Evolutionary conservation across 208 protist species (phyloP).

Genomic region (Plasmodiophora brassicae): DNA sequence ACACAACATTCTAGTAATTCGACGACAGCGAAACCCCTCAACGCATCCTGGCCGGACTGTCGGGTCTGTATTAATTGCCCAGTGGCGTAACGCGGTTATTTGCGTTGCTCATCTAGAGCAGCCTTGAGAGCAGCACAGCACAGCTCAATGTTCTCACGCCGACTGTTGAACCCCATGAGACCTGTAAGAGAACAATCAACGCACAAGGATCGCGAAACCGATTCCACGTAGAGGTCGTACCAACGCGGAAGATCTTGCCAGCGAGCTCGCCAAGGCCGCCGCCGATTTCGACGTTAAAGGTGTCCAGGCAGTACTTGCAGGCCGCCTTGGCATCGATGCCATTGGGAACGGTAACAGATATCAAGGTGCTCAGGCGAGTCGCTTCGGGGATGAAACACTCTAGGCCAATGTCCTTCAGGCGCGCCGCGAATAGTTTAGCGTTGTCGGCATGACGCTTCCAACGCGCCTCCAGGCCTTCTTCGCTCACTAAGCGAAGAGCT

Average conservation of each 20-base stretch:
- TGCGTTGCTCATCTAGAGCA: slow-evolving; percentile 32
- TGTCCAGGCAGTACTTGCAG: slow-evolving; percentile 42
- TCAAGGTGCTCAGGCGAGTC: slow-evolving; percentile 51
- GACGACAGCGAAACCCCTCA: no score
- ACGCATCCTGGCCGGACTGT: no score
- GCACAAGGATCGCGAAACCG: no score
- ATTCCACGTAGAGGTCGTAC: no score
- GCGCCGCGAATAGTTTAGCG: slow-evolving; percentile 33
- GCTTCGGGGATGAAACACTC: slow-evolving; percentile 31
- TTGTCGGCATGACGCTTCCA: slow-evolving; percentile 4
- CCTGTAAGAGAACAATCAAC: no score
- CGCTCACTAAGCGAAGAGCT: slow-evolving; percentile 25
- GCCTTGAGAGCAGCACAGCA: neutral
- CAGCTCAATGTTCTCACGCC: neutral
- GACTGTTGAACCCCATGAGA: slow-evolving; percentile 51
- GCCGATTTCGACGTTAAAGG: slow-evolving; percentile 54
- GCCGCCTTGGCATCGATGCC: slow-evolving; percentile 48
- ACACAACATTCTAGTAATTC: no score
- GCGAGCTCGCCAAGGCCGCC: slow-evolving; percentile 48
- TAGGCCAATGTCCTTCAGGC: slow-evolving; percentile 4
- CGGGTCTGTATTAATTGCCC: no score
- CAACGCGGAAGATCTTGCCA: slow-evolving; percentile 48
- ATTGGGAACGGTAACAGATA: slow-evolving; percentile 44
- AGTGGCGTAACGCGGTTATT: no score
- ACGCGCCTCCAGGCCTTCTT: slow-evolving; percentile 39